These are phyloP conservation scores for Phytophthora hibernalis DNA, from an alignment of 352 stramenopile species.

Conservation along the genomic window DNA sequence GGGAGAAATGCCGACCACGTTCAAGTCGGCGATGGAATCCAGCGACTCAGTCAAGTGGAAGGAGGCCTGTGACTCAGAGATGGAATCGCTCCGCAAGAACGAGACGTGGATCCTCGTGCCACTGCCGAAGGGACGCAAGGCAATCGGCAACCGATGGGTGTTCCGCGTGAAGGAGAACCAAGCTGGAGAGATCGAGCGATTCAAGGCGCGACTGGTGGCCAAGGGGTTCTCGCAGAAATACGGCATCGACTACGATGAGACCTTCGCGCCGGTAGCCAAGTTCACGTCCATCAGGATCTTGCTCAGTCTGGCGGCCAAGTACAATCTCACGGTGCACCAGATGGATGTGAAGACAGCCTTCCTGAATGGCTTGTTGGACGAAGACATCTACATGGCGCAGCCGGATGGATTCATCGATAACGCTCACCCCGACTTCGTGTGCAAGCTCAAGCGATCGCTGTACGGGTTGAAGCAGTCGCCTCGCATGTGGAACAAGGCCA, in stretches of 20 bases:
- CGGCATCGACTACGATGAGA: too few species aligned
- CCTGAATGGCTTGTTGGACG: conserved; percentile 22
- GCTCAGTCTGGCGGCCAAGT: conserved; percentile 6
- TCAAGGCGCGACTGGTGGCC: too few species aligned
- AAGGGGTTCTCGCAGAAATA: too few species aligned
- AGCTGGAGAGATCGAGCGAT: too few species aligned
- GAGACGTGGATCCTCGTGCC: not conserved
- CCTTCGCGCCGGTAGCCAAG: too few species aligned
- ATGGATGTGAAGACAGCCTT: conserved; percentile 39
- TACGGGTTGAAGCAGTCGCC: conserved; percentile 3
- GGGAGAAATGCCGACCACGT: too few species aligned
- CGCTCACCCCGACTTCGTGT: conserved; percentile 1
- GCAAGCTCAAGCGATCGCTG: not conserved
- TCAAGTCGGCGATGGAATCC: too few species aligned
- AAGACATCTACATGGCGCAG: conserved; percentile 34
- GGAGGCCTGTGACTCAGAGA: too few species aligned
- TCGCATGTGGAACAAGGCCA: conserved; percentile 9
- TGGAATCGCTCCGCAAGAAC: too few species aligned
- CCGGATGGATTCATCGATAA: conserved; percentile 13
- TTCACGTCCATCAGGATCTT: conserved; percentile 8
- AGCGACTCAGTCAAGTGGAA: too few species aligned
- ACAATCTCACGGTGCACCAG: conserved; percentile 18
- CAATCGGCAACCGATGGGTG: conserved; percentile 19
- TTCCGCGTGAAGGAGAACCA: conserved; percentile 23
- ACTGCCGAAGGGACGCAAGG: conserved; percentile 8